Evolutionary conservation across 2,329 filamentous ascomycete genomes (phyloP).

Genomic region (Paecilomyces variotii): DNA sequence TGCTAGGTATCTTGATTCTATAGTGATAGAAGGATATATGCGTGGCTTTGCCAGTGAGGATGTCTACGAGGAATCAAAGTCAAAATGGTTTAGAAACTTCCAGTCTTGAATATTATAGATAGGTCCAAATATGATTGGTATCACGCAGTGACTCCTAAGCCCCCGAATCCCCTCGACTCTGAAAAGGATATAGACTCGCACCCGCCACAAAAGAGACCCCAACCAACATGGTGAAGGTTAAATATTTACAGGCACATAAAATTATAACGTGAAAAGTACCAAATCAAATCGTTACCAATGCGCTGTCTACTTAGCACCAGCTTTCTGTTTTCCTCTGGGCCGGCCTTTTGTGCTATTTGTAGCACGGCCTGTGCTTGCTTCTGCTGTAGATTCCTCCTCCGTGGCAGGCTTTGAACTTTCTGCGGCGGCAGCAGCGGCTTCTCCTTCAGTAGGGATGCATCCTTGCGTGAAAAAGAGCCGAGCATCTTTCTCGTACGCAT

Average conservation of each 20-base stretch:
- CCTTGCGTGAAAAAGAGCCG: constrained; percentile 90
- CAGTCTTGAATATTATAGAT: not conserved
- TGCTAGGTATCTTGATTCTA: not conserved
- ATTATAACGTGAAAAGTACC: not conserved
- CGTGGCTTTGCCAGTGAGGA: not conserved
- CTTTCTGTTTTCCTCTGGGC: constrained; percentile 27
- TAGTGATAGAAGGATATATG: not conserved
- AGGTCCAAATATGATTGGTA: not conserved
- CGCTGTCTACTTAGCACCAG: not conserved
- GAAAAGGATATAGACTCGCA: not conserved
- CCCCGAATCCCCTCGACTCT: not conserved
- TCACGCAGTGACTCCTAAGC: not conserved
- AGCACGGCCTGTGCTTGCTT: constrained; percentile 15
- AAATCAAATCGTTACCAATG: not conserved
- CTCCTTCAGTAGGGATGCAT: constrained; percentile 47
- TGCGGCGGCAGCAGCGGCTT: constrained; percentile 15
- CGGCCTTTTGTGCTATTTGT: constrained; percentile 16
- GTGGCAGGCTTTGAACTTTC: constrained; percentile 14
- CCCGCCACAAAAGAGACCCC: not conserved
- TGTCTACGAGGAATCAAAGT: not conserved
- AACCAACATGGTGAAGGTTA: not conserved
- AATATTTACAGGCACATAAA: not conserved
- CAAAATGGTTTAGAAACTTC: not conserved
- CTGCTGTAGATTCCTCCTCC: constrained; percentile 8
- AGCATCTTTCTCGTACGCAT: constrained; percentile 63